Evolutionary conservation across 106 monocot species (phyloP), one percentile per base, ranked within the genome.

Genomic region (Chionographis japonica): DNA sequence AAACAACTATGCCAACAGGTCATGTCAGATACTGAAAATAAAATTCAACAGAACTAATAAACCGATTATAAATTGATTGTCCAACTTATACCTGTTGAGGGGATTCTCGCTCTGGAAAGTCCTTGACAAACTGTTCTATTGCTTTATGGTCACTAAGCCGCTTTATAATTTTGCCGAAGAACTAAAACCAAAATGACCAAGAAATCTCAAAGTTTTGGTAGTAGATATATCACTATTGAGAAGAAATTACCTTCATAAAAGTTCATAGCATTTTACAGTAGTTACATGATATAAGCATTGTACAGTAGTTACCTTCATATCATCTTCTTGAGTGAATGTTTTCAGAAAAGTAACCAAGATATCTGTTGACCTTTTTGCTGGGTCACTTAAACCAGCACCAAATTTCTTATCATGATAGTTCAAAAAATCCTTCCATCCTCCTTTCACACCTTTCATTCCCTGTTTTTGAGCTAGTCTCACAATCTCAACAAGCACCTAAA

Each of bases 341-440:
- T 63, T 13, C 16, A 90, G 75, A 49, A 84, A 90, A 20, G 83
- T 61, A 49, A 78, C 14, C 65, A 90, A 73, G 6, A 73, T 51
- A 19, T 86, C 83, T 8, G 17, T 27, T 55, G 83, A 59, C 60
- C 86, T 83, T 69, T 41, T 90, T 4, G 69, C 61, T 12, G 91
- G 91, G 67, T 92, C 85, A 58, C 88, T 77, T 11, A 85, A 46
- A 13, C 62, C 19, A 54, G 54, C 62, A 41, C 91, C 91, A 40
- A 88, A 72, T 40, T 77, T 70, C 53, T 56, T 76, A 64, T 85
- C 84, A 41, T 74, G 40, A 11, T 19, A 14, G 3, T 59, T 56
- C 54, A 91, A 39, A 72, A 81, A 91, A n/a, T 85, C 85, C 49
- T 91, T 88, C 85, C 91, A 91, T 11, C 79, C 79, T 37, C 91